Percentiles rank a stretch among this genome's conserved stretches.
These are phyloP conservation scores for Gillenia trifoliata DNA, from an alignment of 306 rosid species.

Conservation along the genomic window DNA sequence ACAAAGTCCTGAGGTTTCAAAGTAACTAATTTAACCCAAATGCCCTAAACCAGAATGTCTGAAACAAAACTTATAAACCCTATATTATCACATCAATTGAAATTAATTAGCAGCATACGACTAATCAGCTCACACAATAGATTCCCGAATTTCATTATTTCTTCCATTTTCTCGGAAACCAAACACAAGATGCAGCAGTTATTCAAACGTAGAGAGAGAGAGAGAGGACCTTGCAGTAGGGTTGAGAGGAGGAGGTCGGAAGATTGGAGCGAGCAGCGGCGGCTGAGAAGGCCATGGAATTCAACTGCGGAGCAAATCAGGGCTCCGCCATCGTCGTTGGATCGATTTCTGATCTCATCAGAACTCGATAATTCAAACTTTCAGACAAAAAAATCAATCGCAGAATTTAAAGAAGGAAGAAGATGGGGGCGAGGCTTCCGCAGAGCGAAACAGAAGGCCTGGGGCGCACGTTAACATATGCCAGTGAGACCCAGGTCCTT, in stretches of 20 bases:
- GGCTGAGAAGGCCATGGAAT: slow-evolving; percentile 52
- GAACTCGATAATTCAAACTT: neutral
- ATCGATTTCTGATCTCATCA: neutral
- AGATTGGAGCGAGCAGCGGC: slow-evolving; percentile 39
- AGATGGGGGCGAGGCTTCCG: neutral
- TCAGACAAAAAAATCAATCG: neutral
- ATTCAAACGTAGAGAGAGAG: neutral
- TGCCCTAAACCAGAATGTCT: neutral
- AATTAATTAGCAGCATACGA: neutral
- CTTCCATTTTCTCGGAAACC: neutral
- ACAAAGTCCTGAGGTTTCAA: neutral
- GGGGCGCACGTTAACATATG: neutral
- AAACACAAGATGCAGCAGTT: neutral
- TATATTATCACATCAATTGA: neutral
- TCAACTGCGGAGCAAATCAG: slow-evolving; percentile 23
- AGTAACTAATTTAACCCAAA: neutral
- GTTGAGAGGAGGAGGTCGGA: slow-evolving; percentile 35
- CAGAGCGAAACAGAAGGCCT: neutral
- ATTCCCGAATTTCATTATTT: neutral
- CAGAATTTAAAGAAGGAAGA: neutral
- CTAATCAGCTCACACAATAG: neutral
- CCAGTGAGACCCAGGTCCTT: neutral
- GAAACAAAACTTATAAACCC: neutral
- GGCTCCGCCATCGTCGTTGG: slow-evolving; percentile 1
- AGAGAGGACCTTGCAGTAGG: slow-evolving; percentile 31